Evolutionary conservation across 129 eudicot species (phyloP).

Genomic region (Glebionis coronaria): DNA sequence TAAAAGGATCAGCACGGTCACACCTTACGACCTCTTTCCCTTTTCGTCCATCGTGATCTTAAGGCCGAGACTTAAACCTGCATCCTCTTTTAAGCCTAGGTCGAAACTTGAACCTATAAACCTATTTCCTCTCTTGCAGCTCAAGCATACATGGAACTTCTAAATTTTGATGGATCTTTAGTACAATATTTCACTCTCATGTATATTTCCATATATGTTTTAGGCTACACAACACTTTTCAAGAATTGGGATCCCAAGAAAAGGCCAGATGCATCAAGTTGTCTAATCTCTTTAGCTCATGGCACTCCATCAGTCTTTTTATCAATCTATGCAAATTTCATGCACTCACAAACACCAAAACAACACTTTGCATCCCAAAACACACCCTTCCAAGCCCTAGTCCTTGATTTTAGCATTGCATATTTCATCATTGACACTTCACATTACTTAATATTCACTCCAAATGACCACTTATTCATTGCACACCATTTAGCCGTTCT

Average conservation of each 20-base stretch:
- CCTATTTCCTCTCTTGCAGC: background rate
- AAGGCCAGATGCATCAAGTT: conserved; percentile 66
- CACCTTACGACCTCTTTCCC: background rate
- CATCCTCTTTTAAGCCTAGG: background rate
- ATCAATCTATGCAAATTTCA: conserved; percentile 39
- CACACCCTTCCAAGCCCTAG: conserved; percentile 54
- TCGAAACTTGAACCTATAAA: background rate
- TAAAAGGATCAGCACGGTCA: background rate
- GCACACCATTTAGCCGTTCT: conserved; percentile 82
- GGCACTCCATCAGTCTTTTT: conserved; percentile 66
- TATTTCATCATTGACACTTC: conserved; percentile 68
- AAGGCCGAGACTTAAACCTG: background rate
- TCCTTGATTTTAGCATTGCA: conserved; percentile 73
- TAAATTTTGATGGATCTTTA: conserved; percentile 29
- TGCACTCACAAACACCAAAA: conserved; percentile 26
- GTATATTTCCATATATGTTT: conserved; percentile 42
- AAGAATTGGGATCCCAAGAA: conserved; percentile 45
- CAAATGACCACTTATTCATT: conserved; percentile 64
- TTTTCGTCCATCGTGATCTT: background rate
- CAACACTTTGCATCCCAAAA: conserved; percentile 48
- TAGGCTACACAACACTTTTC: conserved; percentile 53
- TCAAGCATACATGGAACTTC: conserved; percentile 28
- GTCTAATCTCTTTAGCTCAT: conserved; percentile 69
- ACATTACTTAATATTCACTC: conserved; percentile 62
- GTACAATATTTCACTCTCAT: conserved; percentile 35